Base-by-base conservation (phyloP, 108 stramenopile genomes). In the Cyclotella cryptica region DNA sequence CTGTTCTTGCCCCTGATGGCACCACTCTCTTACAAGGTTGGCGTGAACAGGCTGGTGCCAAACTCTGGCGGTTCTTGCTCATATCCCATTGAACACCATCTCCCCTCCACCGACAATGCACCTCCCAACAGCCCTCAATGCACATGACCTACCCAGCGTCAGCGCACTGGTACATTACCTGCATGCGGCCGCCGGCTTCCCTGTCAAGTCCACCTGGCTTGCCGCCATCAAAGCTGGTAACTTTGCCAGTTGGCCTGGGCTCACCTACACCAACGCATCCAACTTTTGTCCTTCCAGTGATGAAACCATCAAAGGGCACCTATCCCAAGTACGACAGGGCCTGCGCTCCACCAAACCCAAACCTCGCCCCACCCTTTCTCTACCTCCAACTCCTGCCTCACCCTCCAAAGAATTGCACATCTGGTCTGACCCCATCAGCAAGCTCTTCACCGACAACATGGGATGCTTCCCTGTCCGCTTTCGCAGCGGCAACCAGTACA, bases 181-280 rank as follows among this genome's bases (percentile, higher is more conserved):
- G 6, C 9, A 49, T 49, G 47, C 47, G 2, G 9, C 47, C 9
- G 47, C 47, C 15, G 47, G 47, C 15, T 49, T 49, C n/a, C 47
- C 47, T n/a, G 47, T 49, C 47, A 49, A 49, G 47, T 49, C 47
- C n/a, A 49, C 47, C 47, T 49, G 47, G n/a, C 47, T 49, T 49
- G 47, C 3, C 3, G 47, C 47, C 3, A 49, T n/a, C 9, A 9
- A 49, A 49, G 47, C 47, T 49, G 47, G 47, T 1, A 49, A 49
- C n/a, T 49, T 17, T n/a, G 18, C 47, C n/a, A n/a, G 18, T 9
- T n/a, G n/a, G 47, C 47, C 47, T n/a, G 47, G 47, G 3, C 47
- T 49, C 47, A 49, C 47, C 9, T 49, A 49, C 9, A 9, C 47
- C n/a, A 49, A 49, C n/a, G n/a, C n/a, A n/a, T n/a, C n/a, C n/a